A percentile compares a stretch with the other conserved stretches of the same genome.
Evolutionary conservation across 2,329 filamentous ascomycete species (phyloP).

Genomic region (Diaporthe capsici): DNA sequence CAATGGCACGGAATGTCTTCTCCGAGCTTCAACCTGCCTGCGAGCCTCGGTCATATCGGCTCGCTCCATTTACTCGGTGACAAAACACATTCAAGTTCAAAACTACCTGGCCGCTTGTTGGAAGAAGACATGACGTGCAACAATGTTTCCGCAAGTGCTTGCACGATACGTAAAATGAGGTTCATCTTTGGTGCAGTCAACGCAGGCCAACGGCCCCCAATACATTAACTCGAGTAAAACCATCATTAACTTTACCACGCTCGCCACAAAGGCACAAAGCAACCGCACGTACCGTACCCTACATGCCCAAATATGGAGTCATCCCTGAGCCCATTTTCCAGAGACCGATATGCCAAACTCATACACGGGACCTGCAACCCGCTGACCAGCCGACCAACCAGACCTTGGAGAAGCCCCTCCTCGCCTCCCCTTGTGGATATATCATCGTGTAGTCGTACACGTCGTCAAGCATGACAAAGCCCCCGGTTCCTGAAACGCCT

Average conservation of each 20-base stretch:
- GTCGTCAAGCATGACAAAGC: conserved; percentile 36
- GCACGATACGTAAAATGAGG: neutral
- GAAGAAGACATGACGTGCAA: neutral
- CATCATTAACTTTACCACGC: neutral
- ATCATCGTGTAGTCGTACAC: conserved; percentile 37
- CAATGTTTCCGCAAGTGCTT: neutral
- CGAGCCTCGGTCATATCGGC: neutral
- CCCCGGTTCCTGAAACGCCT: conserved; percentile 32
- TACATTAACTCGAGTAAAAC: conserved; percentile 21
- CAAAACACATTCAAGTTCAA: neutral
- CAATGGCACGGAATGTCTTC: neutral
- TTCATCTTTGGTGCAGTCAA: neutral
- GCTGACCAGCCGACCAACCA: conserved; percentile 20
- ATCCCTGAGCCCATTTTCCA: conserved; percentile 30
- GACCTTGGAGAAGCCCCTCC: conserved; percentile 1
- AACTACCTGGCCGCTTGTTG: neutral
- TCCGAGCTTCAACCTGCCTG: neutral
- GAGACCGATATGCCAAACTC: conserved; percentile 29
- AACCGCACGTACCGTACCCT: conserved; percentile 7
- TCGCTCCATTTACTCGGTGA: neutral
- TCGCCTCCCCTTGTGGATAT: conserved; percentile 19
- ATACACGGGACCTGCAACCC: conserved; percentile 20
- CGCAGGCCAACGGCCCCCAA: conserved; percentile 9
- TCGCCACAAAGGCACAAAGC: conserved; percentile 14
- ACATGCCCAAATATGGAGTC: conserved; percentile 19